A percentile compares a stretch with the other conserved stretches of the same genome.
These are phyloP conservation scores for Ajuga reptans DNA, from an alignment of 305 asterid genomes.

Conservation along the genomic window DNA sequence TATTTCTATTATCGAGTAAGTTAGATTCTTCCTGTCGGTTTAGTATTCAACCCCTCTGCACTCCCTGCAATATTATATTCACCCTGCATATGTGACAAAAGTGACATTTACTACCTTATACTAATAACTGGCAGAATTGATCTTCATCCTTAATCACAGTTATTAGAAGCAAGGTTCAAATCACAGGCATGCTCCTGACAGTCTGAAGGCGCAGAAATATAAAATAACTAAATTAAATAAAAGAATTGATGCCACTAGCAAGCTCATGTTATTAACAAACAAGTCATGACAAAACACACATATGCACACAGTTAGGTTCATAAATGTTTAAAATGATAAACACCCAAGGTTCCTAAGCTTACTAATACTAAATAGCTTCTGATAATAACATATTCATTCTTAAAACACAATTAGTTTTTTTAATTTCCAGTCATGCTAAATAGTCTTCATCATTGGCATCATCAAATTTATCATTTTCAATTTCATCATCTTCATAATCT, in stretches of 20 bases:
- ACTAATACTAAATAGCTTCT: neutral
- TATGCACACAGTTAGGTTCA: neutral
- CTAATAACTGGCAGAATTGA: neutral
- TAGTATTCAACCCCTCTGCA: neutral
- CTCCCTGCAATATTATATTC: neutral
- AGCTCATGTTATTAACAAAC: neutral
- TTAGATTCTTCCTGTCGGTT: conserved; percentile 17
- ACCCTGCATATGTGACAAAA: neutral
- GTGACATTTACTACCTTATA: neutral
- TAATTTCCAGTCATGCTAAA: no score
- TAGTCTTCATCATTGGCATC: no score
- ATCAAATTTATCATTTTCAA: no score
- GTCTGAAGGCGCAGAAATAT: neutral
- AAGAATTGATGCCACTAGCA: neutral
- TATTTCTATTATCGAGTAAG: conserved; percentile 93
- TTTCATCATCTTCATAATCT: no score
- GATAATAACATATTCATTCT: no score
- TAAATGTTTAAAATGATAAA: neutral
- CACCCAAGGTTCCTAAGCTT: neutral
- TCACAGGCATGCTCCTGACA: neutral
- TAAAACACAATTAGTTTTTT: no score
- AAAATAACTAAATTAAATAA: neutral
- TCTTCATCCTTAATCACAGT: neutral
- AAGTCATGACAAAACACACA: neutral
- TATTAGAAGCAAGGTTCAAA: neutral